Conservation (phyloP, 768 basidiomycete species). For the Asterophora parasitica region DNA sequence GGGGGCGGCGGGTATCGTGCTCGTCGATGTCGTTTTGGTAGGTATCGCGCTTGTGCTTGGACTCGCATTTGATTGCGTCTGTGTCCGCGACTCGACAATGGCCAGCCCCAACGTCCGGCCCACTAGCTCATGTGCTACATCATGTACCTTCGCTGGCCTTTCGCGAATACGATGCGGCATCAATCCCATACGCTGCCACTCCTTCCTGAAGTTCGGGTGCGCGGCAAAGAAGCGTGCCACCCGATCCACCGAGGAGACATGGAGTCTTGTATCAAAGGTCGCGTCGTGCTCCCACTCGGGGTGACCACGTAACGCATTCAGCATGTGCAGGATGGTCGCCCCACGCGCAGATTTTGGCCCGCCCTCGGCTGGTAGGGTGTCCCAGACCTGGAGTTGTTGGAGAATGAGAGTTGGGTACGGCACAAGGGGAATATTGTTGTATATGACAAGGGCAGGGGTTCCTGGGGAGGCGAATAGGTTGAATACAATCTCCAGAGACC, state of each 20-base stretch:
- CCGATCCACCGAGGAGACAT: constrained; percentile 2
- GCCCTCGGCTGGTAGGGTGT: background rate
- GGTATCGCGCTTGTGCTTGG: background rate
- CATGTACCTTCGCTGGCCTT: background rate
- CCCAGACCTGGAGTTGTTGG: constrained; percentile 13
- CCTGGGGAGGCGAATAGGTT: background rate
- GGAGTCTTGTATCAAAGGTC: constrained; percentile 8
- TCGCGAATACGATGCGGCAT: constrained; percentile 1
- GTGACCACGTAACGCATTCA: constrained; percentile 4
- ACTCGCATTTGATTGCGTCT: background rate
- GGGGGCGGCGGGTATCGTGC: too few relatives aligned
- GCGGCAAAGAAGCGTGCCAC: constrained; percentile 6
- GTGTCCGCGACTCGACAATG: background rate
- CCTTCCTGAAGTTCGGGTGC: constrained; percentile 6
- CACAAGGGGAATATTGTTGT: constrained; percentile 7
- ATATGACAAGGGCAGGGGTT: background rate
- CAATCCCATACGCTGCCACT: constrained; percentile 14
- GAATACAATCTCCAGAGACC: constrained; percentile 6
- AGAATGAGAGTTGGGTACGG: constrained; percentile 15
- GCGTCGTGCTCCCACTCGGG: constrained; percentile 3
- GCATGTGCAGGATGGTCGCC: constrained; percentile 6
- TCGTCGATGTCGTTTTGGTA: too few relatives aligned
- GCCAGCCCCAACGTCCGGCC: too few relatives aligned
- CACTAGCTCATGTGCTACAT: background rate
- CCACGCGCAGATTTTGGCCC: background rate